Evolutionary conservation across 129 eudicot species (phyloP).

Genomic region (Ambrosia artemisiifolia): DNA sequence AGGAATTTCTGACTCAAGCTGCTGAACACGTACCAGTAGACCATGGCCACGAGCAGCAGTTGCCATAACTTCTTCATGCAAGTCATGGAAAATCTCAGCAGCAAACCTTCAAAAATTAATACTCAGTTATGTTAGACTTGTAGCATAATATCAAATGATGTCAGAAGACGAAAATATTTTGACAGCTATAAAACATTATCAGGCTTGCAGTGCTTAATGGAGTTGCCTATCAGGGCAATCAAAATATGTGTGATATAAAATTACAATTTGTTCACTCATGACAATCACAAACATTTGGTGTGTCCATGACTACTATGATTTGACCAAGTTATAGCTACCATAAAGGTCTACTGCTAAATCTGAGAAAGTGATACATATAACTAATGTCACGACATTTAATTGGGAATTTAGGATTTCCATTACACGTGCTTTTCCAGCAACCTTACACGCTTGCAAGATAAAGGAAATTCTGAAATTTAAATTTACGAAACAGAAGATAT

Average conservation of each 20-base stretch:
- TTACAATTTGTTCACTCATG: not conserved
- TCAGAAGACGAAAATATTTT: slow-evolving; percentile 1
- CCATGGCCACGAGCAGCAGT: slow-evolving; percentile 93
- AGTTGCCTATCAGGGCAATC: not conserved
- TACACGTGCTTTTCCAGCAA: slow-evolving; percentile 3
- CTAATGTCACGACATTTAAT: not conserved
- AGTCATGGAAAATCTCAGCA: slow-evolving; percentile 89
- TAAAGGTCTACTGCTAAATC: not conserved
- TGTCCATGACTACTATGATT: not conserved
- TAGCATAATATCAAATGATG: slow-evolving; percentile 15
- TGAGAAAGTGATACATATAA: not conserved
- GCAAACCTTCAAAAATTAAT: slow-evolving; percentile 67
- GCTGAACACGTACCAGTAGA: slow-evolving; percentile 66
- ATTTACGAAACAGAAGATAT: slow-evolving; percentile 5
- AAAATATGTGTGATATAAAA: not conserved
- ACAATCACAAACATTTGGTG: not conserved
- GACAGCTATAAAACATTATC: not conserved
- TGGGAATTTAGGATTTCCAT: not conserved
- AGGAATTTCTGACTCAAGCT: slow-evolving; percentile 81
- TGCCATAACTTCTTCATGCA: slow-evolving; percentile 88
- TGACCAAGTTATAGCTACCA: slow-evolving; percentile 8
- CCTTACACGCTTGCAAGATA: slow-evolving; percentile 5
- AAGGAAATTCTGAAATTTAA: not conserved
- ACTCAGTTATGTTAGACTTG: slow-evolving; percentile 21
- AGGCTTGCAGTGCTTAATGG: not conserved